Evolutionary conservation across 495 filamentous ascomycete genomes (phyloP).

Genomic region (Hypomontagnella monticulosa): DNA sequence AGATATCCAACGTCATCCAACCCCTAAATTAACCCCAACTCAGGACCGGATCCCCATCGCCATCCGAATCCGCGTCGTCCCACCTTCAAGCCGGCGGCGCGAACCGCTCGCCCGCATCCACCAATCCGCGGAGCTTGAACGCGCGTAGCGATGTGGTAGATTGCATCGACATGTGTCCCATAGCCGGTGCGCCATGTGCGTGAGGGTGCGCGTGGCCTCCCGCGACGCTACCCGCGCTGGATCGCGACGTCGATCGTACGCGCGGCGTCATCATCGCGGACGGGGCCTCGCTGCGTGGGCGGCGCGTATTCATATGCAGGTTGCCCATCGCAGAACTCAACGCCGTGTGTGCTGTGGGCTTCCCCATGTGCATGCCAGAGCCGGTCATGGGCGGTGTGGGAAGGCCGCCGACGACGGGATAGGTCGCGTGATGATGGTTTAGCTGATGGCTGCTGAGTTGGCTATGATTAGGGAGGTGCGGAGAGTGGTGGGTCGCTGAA

Average conservation of each 20-base stretch:
- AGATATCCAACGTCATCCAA: not conserved
- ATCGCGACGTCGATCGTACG: conserved; percentile 20
- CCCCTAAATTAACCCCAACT: not conserved
- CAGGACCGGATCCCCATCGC: not conserved
- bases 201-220: conserved; percentile 16
- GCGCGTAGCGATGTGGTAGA: conserved; percentile 38
- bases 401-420: conserved; percentile 33
- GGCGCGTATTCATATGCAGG: conserved; percentile 21
- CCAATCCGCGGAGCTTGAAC: conserved; percentile 32
- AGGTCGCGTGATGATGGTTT: conserved; percentile 17
- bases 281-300: conserved; percentile 6
- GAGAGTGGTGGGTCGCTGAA: conserved; percentile 1
- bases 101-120: conserved; percentile 30
- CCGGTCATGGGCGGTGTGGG: conserved; percentile 22
- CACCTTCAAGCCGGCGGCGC: conserved; percentile 7
- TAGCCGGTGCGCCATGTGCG: not conserved
- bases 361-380: not conserved
- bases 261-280: not conserved
- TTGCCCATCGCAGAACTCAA: conserved; percentile 21
- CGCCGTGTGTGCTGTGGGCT: conserved; percentile 15
- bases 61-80: not conserved
- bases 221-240: conserved; percentile 21
- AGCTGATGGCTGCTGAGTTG: not conserved
- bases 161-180: conserved; percentile 22
- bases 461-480: not conserved